phyloP scores from a whole-genome alignment of 2,329 filamentous ascomycete genomes.

The Calonectria henricotiae region DNA sequence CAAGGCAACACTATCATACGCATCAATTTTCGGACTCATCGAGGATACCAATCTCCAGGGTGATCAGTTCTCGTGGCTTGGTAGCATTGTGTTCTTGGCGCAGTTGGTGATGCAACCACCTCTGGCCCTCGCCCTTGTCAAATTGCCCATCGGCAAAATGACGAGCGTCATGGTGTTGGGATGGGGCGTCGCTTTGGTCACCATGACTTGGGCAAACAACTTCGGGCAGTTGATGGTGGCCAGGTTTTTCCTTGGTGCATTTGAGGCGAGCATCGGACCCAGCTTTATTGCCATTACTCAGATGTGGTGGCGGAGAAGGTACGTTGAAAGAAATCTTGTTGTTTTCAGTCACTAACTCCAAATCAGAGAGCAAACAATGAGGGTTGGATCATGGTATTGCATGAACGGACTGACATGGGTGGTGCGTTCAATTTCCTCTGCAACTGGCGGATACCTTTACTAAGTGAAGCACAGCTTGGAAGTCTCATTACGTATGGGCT shows the following conservation, averaged over 20 bases:
- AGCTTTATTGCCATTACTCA: conserved; percentile 73
- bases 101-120: conserved; percentile 73
- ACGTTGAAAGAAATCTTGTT: neutral
- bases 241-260: conserved; percentile 72
- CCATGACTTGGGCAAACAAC: conserved; percentile 68
- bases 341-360: conserved; percentile 29
- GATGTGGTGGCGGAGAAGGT: conserved; percentile 74
- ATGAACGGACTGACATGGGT: conserved; percentile 75
- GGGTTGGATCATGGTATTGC: conserved; percentile 73
- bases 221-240: conserved; percentile 68
- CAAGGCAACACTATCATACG: conserved; percentile 75
- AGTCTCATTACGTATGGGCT: conserved; percentile 73
- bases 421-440: conserved; percentile 49
- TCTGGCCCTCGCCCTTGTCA: conserved; percentile 72
- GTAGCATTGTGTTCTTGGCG: conserved; percentile 74
- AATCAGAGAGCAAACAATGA: conserved; percentile 69
- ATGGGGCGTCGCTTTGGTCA: conserved; percentile 69
- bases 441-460: neutral
- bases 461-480: conserved; percentile 59
- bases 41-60: conserved; percentile 72
- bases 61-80: conserved; percentile 74
- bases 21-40: conserved; percentile 76
- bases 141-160: conserved; percentile 75
- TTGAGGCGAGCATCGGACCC: conserved; percentile 67
- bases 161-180: conserved; percentile 71